Base-by-base conservation (phyloP, 495 filamentous ascomycete genomes). In the Trichocladium antarcticum region DNA sequence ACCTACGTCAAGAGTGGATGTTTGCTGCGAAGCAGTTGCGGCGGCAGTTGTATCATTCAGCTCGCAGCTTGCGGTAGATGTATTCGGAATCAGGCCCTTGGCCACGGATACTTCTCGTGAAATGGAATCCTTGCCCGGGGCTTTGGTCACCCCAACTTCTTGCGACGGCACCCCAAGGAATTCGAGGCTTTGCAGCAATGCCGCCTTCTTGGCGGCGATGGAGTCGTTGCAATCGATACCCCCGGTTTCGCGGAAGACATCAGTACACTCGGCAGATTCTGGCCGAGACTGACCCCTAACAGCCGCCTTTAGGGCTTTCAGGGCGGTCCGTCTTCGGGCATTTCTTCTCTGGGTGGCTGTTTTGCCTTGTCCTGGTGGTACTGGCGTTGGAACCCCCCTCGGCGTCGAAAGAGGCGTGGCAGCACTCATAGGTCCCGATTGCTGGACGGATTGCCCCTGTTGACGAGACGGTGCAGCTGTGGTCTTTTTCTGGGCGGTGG, bases 271-370 rank as follows among this genome's bases (percentile, higher is more conserved):
- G 11, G 44, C 20, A 19, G 24, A 11, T 32, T 32, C 15, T 19
- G 42, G 7, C 1, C 14, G 5, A 21, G 8, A 0, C 9, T 40
- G 45, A n/a, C 19, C 50, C 6, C 19, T 35, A 0, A 31, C 38
- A 1, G 48, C 59, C 12, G 47, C 41, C 40, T 58, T 66, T 28
- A 54, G 61, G 0, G 57, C 56, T 20, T 54, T 52, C 2, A 47
- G 47, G 11, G 61, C 53, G 6, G 58, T 52, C 49, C 64, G 62
- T 37, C 68, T 62, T 6, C 72, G 62, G 20, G 64, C 65, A 40
- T 75, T 75, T 7, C 72, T 61, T 37, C 57, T 66, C 54, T 65
- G 63, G 0, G 72, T 73, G 0, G 50, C 48, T 1, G 59, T 55
- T 28, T 59, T 65, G 10, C 70, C 71, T 24, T 46, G 61, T 31